Conservation (phyloP, 2,329 filamentous ascomycete genomes). For the Clonostachys rosea region DNA sequence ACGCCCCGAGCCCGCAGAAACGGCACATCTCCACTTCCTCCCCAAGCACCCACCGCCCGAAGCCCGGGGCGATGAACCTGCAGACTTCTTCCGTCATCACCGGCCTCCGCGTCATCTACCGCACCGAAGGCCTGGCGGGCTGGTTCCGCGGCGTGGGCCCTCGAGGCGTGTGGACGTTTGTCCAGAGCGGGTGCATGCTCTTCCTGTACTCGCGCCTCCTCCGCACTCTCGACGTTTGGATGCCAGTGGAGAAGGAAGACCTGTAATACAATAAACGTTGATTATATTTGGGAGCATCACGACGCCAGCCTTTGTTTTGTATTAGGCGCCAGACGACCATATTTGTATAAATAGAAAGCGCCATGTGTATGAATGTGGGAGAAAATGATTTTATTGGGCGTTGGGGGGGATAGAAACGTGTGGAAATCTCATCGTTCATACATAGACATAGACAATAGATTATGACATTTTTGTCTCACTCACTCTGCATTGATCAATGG, state of each 20-base stretch:
- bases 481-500: too few species aligned
- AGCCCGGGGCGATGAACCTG: conserved; percentile 73
- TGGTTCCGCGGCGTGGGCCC: conserved; percentile 96
- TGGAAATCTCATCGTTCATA: too few species aligned
- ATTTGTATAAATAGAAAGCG: not conserved
- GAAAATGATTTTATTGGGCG: not conserved
- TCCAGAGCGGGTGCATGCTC: conserved; percentile 95
- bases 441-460: too few species aligned
- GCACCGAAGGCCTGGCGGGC: conserved; percentile 79
- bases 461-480: too few species aligned
- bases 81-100: conserved; percentile 87
- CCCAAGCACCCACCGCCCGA: conserved; percentile 76
- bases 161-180: conserved; percentile 91
- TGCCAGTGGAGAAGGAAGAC: conserved; percentile 20
- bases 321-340: not conserved
- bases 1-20: conserved; percentile 45
- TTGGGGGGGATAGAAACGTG: not conserved
- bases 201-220: conserved; percentile 89
- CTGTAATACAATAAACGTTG: conserved; percentile 7
- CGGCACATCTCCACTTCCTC: conserved; percentile 86
- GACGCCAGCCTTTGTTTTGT: not conserved
- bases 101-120: conserved; percentile 83
- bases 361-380: not conserved
- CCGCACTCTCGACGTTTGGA: conserved; percentile 62
- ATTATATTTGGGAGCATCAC: not conserved